A percentile compares a stretch with the other conserved stretches of the same genome.
phyloP scores from a whole-genome alignment of 2,329 filamentous ascomycete species.

The Xylariaceae sp. region DNA sequence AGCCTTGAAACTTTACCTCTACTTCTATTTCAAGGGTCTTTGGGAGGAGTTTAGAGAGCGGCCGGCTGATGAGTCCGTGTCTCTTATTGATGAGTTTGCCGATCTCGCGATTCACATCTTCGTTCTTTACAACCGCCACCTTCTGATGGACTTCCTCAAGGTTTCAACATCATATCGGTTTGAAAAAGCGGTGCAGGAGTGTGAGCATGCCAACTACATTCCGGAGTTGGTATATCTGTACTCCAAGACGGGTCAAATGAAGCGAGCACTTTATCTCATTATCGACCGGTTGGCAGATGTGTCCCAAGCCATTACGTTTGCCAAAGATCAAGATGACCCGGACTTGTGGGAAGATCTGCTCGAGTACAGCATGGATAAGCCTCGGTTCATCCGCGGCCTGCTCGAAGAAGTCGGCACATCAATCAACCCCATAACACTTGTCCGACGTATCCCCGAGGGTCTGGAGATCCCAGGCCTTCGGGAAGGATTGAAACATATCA shows the following conservation, averaged over 20 bases:
- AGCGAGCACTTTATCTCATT: constrained; percentile 85
- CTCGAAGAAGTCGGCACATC: constrained; percentile 91
- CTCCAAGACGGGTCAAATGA: constrained; percentile 91
- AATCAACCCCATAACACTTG: constrained; percentile 86
- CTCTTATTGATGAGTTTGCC: constrained; percentile 79
- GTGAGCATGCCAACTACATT: constrained; percentile 75
- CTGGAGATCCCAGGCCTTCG: constrained; percentile 87
- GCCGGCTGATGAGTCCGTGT: constrained; percentile 54
- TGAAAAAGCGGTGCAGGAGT: constrained; percentile 72
- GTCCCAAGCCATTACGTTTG: constrained; percentile 87
- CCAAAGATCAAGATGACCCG: constrained; percentile 85
- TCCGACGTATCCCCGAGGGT: constrained; percentile 86
- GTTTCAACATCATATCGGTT: constrained; percentile 85
- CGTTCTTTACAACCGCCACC: constrained; percentile 71
- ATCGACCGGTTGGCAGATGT: constrained; percentile 91
- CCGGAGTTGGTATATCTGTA: constrained; percentile 94
- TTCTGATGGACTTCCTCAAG: constrained; percentile 85
- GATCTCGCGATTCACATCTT: constrained; percentile 86
- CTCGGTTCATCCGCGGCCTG: constrained; percentile 85
- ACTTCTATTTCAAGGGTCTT: constrained; percentile 83
- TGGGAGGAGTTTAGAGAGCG: constrained; percentile 68
- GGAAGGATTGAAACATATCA: constrained; percentile 83
- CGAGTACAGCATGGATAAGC: constrained; percentile 96
- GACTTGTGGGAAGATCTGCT: constrained; percentile 95
- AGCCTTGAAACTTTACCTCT: constrained; percentile 70